These are phyloP conservation scores for Mallotus repandus DNA, from an alignment of 441 rosid species.

Conservation along the genomic window DNA sequence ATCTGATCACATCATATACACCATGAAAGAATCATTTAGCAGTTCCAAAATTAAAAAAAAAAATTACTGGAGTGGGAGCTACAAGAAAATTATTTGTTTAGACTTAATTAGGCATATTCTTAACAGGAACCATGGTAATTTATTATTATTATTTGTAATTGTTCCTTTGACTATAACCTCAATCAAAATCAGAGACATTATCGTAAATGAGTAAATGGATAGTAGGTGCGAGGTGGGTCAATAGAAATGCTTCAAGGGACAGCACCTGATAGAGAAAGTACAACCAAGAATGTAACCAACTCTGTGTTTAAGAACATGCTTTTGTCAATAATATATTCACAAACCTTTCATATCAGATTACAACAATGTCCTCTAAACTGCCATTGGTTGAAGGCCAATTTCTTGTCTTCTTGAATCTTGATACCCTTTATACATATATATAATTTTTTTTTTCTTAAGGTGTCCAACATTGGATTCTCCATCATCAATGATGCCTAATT, in stretches of 20 bases:
- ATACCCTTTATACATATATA: not conserved
- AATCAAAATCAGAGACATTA: not conserved
- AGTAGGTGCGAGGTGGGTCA: not conserved
- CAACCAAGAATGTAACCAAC: not conserved
- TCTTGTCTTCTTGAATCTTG: not conserved
- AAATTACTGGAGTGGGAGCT: not conserved
- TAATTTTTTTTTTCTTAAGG: not conserved
- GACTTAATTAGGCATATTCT: not conserved
- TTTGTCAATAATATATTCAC: not conserved
- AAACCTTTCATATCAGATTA: not conserved
- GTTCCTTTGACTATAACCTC: no score
- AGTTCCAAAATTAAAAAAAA: not conserved
- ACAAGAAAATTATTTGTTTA: not conserved
- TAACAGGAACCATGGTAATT: not conserved
- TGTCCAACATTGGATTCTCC: slow-evolving; percentile 12
- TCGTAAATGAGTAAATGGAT: not conserved
- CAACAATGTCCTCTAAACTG: not conserved
- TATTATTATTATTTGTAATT: not conserved
- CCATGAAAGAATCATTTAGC: no score
- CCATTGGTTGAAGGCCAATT: slow-evolving; percentile 2
- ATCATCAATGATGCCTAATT: not conserved
- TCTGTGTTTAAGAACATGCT: not conserved
- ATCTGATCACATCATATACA: not conserved
- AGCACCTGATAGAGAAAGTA: not conserved
- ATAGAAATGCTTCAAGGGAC: not conserved